phyloP scores from a whole-genome alignment of 345 rosid species.

The Arabidopsis suecica region DNA sequence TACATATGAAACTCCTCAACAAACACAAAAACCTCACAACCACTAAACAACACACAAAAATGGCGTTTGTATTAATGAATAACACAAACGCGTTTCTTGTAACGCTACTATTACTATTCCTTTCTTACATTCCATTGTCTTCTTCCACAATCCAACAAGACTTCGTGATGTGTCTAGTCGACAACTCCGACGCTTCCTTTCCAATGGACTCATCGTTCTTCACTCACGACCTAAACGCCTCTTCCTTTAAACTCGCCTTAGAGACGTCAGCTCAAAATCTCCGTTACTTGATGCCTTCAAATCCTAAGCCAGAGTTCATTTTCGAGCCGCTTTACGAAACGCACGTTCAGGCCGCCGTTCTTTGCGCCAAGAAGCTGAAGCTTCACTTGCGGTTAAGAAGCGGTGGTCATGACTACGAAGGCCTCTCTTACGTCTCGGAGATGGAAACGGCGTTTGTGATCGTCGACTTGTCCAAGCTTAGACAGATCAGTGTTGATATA shows the following conservation, averaged over 20 bases:
- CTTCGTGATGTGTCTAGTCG: conserved; percentile 53
- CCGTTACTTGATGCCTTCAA: conserved; percentile 53
- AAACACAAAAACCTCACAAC: conserved; percentile 11
- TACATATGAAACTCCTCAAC: conserved; percentile 32
- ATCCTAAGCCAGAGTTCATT: conserved; percentile 69
- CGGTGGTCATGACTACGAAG: conserved; percentile 84
- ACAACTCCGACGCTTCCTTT: conserved; percentile 49
- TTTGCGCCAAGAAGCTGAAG: conserved; percentile 58
- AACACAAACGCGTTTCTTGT: conserved; percentile 35
- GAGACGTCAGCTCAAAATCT: conserved; percentile 61
- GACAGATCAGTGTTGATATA: conserved; percentile 56
- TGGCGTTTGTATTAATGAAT: conserved; percentile 27
- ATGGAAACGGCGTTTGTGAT: conserved; percentile 60
- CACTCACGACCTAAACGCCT: conserved; percentile 49
- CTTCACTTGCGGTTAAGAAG: conserved; percentile 66
- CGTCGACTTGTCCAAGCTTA: conserved; percentile 63
- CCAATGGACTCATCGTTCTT: conserved; percentile 46
- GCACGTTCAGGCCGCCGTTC: conserved; percentile 72
- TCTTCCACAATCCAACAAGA: conserved; percentile 48
- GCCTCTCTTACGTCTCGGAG: conserved; percentile 65
- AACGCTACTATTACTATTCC: conserved; percentile 16
- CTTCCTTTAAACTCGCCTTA: conserved; percentile 51
- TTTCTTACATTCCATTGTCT: conserved; percentile 33
- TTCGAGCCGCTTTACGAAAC: conserved; percentile 58
- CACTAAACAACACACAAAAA: conserved; percentile 16